Base-by-base conservation (phyloP, 768 basidiomycete species). In the Crassisporium funariophilum region DNA sequence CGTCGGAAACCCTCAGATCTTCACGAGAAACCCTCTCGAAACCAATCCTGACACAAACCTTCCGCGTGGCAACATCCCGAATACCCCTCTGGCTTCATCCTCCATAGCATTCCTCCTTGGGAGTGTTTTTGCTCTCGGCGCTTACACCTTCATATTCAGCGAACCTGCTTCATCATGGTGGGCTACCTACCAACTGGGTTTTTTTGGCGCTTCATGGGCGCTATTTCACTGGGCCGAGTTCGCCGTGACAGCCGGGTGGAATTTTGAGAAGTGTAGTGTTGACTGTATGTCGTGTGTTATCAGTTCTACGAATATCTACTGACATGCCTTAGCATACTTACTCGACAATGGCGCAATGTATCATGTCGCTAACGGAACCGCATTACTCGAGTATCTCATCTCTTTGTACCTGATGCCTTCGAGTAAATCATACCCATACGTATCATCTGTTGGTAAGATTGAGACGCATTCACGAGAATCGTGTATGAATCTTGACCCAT, bases 211-310 rank as follows among this genome's bases (percentile, higher is more conserved):
- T 24, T 76, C 86, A 4, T 92, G 91, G 89, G 77, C 90, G 0
- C 71, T 76, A 25, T 99, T 99, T 65, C 97, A 99, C 60, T 88
- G 92, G 83, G 83, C 80, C 10, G 97, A 99, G 65, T 98, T 94
- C 60, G 88, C 87, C 27, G 92, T 95, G 4, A 97, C 97, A 5
- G 95, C 95, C 1, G 91, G 91, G 17, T 98, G 91, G 88, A 98
- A 98, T 66, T 70, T 86, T 31, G 86, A 88, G 42, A 97, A 95
- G 69, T 88, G 93, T 60, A 91, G 84, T 49, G 82, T 97, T 6
- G 91, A 94, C 61, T 98, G 97, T 95, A 63, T 74, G 92, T 77
- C 11, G 31, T 25, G 47, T n/a, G 23, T 35, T 23, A 38, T 39
- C 24, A 21, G 15, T 45, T 27, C 24, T 41, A 16, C 25, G 35